Conservation (phyloP, 768 basidiomycete genomes). For the Leccinum fibrillosum region DNA sequence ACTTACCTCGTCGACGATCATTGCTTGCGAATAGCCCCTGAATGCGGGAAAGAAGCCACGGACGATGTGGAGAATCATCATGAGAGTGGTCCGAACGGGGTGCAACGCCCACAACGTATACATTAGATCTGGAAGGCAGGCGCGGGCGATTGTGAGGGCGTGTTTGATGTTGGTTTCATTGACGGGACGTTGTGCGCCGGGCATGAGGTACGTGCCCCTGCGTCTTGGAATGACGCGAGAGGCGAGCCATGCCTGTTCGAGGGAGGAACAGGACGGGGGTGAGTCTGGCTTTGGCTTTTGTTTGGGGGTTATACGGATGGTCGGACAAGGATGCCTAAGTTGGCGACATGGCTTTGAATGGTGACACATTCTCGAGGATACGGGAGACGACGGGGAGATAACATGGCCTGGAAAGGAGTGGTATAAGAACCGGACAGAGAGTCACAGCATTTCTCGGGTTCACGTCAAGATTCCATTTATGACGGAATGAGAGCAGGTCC, state of each 20-base stretch:
- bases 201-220: conserved; percentile 45
- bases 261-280: conserved; percentile 7
- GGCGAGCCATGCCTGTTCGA: conserved; percentile 53
- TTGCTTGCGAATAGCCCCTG: conserved; percentile 81
- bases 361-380: conserved; percentile 23
- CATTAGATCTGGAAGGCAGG: conserved; percentile 56
- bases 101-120: conserved; percentile 51
- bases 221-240: conserved; percentile 51
- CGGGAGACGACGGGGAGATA: conserved; percentile 14
- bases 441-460: conserved; percentile 32
- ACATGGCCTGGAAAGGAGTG: conserved; percentile 12
- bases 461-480: conserved; percentile 26
- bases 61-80: conserved; percentile 66
- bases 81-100: conserved; percentile 65
- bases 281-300: background rate
- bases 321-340: conserved; percentile 17
- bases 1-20: conserved; percentile 80
- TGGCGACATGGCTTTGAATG: conserved; percentile 21
- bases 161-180: conserved; percentile 53
- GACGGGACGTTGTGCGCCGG: conserved; percentile 70
- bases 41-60: conserved; percentile 79
- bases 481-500: conserved; percentile 23
- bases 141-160: conserved; percentile 52
- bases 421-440: conserved; percentile 28
- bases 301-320: conserved; percentile 2